Conservation (phyloP, 257 asterid genomes). For the Nicotiana obtusifolia region DNA sequence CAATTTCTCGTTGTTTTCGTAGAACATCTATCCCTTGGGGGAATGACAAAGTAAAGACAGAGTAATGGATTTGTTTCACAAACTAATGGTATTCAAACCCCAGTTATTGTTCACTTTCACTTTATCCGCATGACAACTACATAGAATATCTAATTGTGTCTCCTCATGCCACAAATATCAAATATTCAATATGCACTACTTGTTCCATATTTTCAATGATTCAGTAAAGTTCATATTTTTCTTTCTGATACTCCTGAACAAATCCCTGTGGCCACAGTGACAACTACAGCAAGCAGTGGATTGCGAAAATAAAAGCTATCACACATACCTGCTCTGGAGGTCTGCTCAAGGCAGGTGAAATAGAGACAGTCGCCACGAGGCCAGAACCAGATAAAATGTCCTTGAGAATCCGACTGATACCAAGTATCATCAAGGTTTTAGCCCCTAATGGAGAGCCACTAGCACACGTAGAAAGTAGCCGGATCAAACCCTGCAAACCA, state of each 20-base stretch:
- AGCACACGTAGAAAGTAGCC: conserved; percentile 86
- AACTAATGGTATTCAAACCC: background rate
- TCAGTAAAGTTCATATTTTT: background rate
- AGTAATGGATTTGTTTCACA: background rate
- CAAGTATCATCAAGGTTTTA: conserved; percentile 77
- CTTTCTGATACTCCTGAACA: background rate
- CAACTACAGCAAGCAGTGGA: conserved; percentile 1
- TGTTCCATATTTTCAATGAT: background rate
- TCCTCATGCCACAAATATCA: background rate
- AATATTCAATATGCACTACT: background rate
- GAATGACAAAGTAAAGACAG: background rate
- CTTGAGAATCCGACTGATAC: conserved; percentile 90
- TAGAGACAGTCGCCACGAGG: conserved; percentile 63
- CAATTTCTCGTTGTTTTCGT: background rate
- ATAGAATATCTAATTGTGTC: background rate
- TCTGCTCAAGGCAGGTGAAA: conserved; percentile 86
- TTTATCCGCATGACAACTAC: background rate
- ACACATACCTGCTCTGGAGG: conserved; percentile 88
- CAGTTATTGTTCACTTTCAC: background rate
- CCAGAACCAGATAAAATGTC: conserved; percentile 85
- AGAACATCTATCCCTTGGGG: background rate
- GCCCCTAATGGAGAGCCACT: conserved; percentile 87
- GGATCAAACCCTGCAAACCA: conserved; percentile 77
- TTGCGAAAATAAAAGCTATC: background rate
- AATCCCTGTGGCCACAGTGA: background rate